Evolutionary conservation across 371 early-diverging fungal species (phyloP).

Genomic region (Circinella umbellata): DNA sequence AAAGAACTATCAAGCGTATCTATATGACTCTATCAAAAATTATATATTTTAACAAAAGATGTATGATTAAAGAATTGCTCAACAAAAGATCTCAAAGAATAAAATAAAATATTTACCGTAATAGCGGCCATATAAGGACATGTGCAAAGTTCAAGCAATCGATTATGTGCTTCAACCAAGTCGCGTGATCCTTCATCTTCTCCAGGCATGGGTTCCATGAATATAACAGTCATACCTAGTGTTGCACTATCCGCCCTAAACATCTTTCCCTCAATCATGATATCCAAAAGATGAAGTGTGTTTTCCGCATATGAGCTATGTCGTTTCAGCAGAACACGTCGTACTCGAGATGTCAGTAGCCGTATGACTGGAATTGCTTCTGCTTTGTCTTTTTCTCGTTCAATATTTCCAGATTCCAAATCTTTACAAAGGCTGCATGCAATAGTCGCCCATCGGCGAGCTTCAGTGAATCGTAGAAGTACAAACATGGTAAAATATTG

Average conservation of each 20-base stretch:
- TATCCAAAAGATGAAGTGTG: neutral
- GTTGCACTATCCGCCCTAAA: neutral
- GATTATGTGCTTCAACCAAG: neutral
- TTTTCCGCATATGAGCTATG: neutral
- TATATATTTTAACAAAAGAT: no score
- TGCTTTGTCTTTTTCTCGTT: neutral
- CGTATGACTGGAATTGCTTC: no score
- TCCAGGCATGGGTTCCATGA: neutral
- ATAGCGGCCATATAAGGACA: neutral
- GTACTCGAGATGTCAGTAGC: neutral
- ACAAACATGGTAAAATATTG: neutral
- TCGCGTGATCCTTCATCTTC: neutral
- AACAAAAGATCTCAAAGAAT: neutral
- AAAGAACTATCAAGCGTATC: neutral
- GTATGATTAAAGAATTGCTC: no score
- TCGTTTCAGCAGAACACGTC: neutral
- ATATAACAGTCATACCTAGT: neutral
- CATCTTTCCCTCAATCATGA: neutral
- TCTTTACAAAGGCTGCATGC: constrained; percentile 1
- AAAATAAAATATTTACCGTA: neutral
- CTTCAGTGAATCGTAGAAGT: constrained; percentile 1
- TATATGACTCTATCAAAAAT: neutral
- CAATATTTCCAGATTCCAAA: neutral
- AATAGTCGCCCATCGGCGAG: constrained; percentile 6
- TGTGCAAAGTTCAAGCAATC: neutral